Base-by-base conservation (phyloP, 176 grass and related monocot species). In the Chrysopogon serrulatus region DNA sequence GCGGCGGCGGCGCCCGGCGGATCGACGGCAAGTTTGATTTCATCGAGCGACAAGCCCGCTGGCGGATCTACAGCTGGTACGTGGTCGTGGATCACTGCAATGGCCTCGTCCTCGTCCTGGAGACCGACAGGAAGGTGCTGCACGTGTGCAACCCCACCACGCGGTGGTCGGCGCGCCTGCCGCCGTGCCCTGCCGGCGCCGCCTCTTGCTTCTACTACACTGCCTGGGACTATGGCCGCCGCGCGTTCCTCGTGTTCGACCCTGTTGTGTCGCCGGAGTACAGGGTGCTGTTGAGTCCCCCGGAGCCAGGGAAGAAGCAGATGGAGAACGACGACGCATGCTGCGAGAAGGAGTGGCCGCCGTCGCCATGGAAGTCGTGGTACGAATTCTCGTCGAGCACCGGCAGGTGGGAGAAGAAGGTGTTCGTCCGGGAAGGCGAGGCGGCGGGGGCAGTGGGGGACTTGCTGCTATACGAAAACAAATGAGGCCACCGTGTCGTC, bases 71-170 rank as follows among this genome's bases (percentile, higher is more conserved):
- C 19, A 9, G 3, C 2, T 17, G 2, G 13, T 43, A 31, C 23
- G 13, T 12, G 8, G 21, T 73, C 42, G 7, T 3, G 0, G 69
- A 73, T 4, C 71, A 73, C 16, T 73, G 43, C 43, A 48, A 73
- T 12, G 71, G 71, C 16, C 71, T 49, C 16, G 16, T 73, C 14
- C 71, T 73, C 10, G 2, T 1, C 66, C 3, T 0, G 26, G 13
- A 26, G 11, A 6, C 4, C 0, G 0, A 6, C 0, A 0, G 1
- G 0, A 0, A 33, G 16, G 5, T 18, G 3, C 32, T 51, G 71
- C 49, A 74, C 28, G 28, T 74, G 9, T 21, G 44, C 28, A 74
- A 74, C 9, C 44, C 71, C 3, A 11, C 18, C 4, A 77, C 74
- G 35, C 74, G 6, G 34, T 0, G 14, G 23, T 77, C 34, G 51